These are phyloP conservation scores for Candida rishiriensis DNA, from an alignment of 805 yeast species.

Conservation along the genomic window DNA sequence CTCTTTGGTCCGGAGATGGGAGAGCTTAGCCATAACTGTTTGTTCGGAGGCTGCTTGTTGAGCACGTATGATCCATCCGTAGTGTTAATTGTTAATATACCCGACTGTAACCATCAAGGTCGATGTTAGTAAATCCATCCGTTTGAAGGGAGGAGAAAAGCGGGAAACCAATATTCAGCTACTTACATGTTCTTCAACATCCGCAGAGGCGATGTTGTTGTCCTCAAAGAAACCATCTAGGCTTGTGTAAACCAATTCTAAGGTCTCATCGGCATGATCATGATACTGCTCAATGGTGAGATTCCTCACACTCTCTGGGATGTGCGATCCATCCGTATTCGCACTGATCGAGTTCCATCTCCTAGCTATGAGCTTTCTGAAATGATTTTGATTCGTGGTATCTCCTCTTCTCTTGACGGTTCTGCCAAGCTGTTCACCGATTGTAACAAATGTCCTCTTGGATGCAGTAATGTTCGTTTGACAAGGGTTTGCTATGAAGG, in stretches of 20 bases:
- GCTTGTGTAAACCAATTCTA: slow-evolving; percentile 64
- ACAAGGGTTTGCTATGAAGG: too few relatives aligned
- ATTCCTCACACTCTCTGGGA: slow-evolving; percentile 48
- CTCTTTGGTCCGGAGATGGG: slow-evolving; percentile 92
- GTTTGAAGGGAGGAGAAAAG: not conserved
- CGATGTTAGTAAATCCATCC: not conserved
- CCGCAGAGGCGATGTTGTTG: slow-evolving; percentile 42
- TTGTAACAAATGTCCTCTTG: too few relatives aligned
- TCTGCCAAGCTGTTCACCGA: too few relatives aligned
- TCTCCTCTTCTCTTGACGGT: too few relatives aligned
- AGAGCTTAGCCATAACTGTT: slow-evolving; percentile 93
- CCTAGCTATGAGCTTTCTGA: not conserved
- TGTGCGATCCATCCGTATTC: slow-evolving; percentile 48
- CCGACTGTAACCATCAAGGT: slow-evolving; percentile 32
- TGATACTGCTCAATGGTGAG: slow-evolving; percentile 57
- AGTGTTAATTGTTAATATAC: slow-evolving; percentile 77
- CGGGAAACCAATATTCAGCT: not conserved
- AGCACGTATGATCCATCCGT: slow-evolving; percentile 82
- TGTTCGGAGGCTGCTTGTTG: slow-evolving; percentile 96
- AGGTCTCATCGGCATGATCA: slow-evolving; percentile 54
- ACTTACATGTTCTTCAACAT: slow-evolving; percentile 62
- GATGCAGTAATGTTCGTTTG: too few relatives aligned
- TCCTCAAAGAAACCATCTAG: slow-evolving; percentile 65
- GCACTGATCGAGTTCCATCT: slow-evolving; percentile 26
- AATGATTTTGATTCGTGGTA: too few relatives aligned